Base-by-base conservation (phyloP, 371 early-diverging fungal genomes). In the Mucor velutinosus region DNA sequence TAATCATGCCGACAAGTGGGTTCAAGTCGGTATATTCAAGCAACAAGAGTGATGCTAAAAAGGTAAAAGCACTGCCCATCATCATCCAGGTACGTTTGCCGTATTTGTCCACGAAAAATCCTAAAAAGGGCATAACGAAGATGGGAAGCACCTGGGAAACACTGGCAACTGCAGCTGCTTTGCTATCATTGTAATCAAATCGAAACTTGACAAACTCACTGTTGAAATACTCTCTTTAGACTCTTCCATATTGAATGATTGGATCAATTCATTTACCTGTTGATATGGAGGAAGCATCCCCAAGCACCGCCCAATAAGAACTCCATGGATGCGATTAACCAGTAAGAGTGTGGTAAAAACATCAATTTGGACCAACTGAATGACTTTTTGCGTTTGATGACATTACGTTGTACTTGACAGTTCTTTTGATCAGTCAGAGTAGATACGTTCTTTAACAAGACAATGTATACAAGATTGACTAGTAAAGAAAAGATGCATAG, bases 201-300 rank as follows among this genome's bases (percentile, higher is more conserved):
- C 86, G 78, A 33, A 87, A 74, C 68, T 89, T 91, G 33, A 91
- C 82, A 58, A 85, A 82, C 76, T 92, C 90, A 65, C 88, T 89
- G 17, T 64, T 60, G 12, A 19, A 8, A 7, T 3, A 39, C 12
- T 10, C 51, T 19, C 47, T 45, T 56, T 56, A 56, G 27, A 29
- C 39, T 57, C 14, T 6, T 51, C 56, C 41, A 17, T 56, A 21
- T 51, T 32, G 12, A 14, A 23, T 29, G 57, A 47, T 45, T 41
- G 27, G 30, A 19, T 23, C 51, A 6, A 4, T 8, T 37, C 7
- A 32, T 57, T 62, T 72, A 83, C 83, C 83, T 83, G 66, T 89
- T 87, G 63, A 92, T 89, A 66, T 90, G 91, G 41, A 92, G 69
- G 69, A 91, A 92, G 67, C 86, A 87, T 60, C 87, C 92, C 92